Evolutionary conservation across 805 yeast species (phyloP), one percentile per base, ranked within the genome.

Genomic region (Metschnikowia santaceciliae): DNA sequence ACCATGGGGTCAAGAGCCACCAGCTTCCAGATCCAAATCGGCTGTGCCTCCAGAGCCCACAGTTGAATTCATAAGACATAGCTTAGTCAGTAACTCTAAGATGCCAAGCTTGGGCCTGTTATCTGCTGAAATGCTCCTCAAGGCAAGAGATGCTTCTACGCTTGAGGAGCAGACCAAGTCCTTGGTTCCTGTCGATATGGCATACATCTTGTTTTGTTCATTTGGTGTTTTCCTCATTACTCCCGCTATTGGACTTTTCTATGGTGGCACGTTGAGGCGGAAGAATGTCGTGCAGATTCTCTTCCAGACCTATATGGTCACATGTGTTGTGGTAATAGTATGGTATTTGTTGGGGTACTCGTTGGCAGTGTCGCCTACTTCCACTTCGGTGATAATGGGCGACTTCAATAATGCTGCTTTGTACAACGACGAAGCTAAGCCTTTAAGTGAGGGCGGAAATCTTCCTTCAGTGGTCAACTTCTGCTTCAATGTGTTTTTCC

Each of bases 261-360:
- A 76, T 53, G 71, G 71, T n/a, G 79, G 79, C 43, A 60, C 68
- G 1, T 61, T 75, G 42, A 71, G 62, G 48, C 66, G 77, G 48
- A 75, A 75, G 53, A 72, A 69, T 53, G 65, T 73, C 32, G 71
- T 76, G 32, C 79, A 75, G 59, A 61, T 76, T 8, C 60, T 75
- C 36, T 72, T 75, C 57, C 80, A 76, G 57, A 61, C 72, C 17
- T 76, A 72, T 52, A 68, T 76, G 75, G 66, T 67, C 14, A 75
- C 79, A 4, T 57, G 68, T 7, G 51, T 61, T 5, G 63, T 75
- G 22, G 71, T 74, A 3, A 55, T 72, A 3, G 63, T 72, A 17
- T 76, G 80, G 80, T 76, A 72, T 47, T 59, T 76, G n/a, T 54
- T 75, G 22, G 80, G 80, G 11, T 75, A 73, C 54, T 74, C 78